These are phyloP conservation scores for Phytomonas sp. DNA, from an alignment of 208 protist genomes.

Conservation along the genomic window DNA sequence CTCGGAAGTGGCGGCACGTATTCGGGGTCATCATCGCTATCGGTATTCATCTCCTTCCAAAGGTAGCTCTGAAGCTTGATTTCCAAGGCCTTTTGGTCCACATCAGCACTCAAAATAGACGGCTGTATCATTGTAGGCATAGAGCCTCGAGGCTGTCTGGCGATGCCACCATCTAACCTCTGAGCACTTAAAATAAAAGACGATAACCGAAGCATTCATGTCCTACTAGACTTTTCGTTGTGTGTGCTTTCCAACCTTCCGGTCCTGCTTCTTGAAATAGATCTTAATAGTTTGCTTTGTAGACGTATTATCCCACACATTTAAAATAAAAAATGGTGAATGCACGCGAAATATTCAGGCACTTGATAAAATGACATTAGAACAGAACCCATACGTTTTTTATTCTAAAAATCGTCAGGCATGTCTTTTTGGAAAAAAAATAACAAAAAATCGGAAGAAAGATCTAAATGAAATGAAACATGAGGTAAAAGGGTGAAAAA, in stretches of 20 bases:
- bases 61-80: conserved; percentile 31
- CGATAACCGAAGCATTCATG: neutral
- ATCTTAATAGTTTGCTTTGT: neutral
- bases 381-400: neutral
- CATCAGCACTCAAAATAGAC: conserved; percentile 22
- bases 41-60: conserved; percentile 16
- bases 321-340: neutral
- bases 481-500: conserved; percentile 6
- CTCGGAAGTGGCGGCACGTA: conserved; percentile 42
- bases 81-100: conserved; percentile 28
- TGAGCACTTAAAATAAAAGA: neutral
- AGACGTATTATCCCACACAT: neutral
- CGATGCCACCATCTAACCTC: conserved; percentile 8
- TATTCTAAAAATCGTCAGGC: neutral
- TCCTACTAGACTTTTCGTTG: neutral
- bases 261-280: neutral
- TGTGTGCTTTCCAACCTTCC: neutral
- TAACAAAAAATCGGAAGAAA: conserved; percentile 2
- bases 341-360: neutral
- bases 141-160: neutral
- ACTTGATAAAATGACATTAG: neutral
- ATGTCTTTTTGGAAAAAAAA: neutral
- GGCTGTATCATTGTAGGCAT: conserved; percentile 28
- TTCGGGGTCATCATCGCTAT: conserved; percentile 4
- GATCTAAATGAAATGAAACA: conserved; percentile 10